Conservation (phyloP, 805 yeast genomes). For the Candida palmyrensis region DNA sequence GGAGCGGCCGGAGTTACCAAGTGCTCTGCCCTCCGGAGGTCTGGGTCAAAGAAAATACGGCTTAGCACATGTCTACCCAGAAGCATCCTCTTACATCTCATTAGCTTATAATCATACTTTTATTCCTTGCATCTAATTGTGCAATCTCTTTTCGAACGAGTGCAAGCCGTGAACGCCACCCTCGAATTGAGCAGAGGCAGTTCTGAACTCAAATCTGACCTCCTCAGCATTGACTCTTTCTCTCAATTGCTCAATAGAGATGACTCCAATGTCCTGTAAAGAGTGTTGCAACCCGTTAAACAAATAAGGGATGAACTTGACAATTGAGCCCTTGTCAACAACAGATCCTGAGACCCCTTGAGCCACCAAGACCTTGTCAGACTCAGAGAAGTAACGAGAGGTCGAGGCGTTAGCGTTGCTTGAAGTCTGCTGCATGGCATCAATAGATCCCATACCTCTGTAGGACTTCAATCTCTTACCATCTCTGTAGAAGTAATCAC, state of each 20-base stretch:
- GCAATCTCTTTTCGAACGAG: slow-evolving; percentile 96
- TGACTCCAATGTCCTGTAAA: slow-evolving; percentile 94
- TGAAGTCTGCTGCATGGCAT: slow-evolving; percentile 93
- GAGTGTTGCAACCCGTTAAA: slow-evolving; percentile 97
- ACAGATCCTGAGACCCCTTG: slow-evolving; percentile 99
- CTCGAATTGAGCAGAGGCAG: slow-evolving; percentile 97
- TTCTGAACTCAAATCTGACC: slow-evolving; percentile 94
- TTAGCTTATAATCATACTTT: neutral
- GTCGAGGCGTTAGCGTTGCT: slow-evolving; percentile 94
- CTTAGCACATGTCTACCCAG: too few species aligned
- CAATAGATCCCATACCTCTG: slow-evolving; percentile 99
- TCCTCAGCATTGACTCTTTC: slow-evolving; percentile 57
- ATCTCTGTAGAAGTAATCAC: slow-evolving; percentile 95
- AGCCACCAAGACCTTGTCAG: slow-evolving; percentile 93
- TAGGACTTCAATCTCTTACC: slow-evolving; percentile 96
- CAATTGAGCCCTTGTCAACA: slow-evolving; percentile 92
- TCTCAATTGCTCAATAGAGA: slow-evolving; percentile 60
- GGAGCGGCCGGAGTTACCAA: too few species aligned
- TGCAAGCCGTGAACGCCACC: slow-evolving; percentile 97
- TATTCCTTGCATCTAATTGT: too few species aligned
- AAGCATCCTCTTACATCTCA: neutral
- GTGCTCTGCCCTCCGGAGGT: too few species aligned
- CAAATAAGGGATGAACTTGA: slow-evolving; percentile 90
- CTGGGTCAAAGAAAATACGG: too few species aligned
- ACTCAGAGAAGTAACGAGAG: slow-evolving; percentile 95